These are phyloP conservation scores for Solanum clarkiae DNA, from an alignment of 257 asterid species.

Conservation along the genomic window DNA sequence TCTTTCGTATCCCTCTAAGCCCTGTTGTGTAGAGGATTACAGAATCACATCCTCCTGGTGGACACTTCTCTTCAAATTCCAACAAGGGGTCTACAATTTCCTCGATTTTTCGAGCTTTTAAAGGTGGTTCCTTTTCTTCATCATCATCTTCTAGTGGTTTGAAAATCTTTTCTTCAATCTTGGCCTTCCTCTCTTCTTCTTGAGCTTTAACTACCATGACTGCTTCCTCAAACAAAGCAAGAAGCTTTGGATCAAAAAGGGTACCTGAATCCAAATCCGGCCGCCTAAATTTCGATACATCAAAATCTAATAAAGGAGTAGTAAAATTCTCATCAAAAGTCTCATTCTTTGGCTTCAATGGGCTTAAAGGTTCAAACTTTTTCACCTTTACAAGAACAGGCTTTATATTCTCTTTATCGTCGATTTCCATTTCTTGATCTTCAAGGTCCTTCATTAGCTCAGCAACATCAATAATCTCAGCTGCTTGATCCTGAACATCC, in stretches of 20 bases:
- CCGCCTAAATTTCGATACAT: constrained; percentile 30
- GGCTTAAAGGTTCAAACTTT: neutral
- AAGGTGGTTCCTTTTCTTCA: constrained; percentile 27
- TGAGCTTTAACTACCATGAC: constrained; percentile 47
- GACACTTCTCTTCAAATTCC: constrained; percentile 57
- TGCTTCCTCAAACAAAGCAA: constrained; percentile 60
- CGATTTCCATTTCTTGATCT: constrained; percentile 28
- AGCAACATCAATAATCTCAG: constrained; percentile 44
- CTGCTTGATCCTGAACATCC: constrained; percentile 22
- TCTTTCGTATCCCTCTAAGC: constrained; percentile 74
- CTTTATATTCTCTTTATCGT: constrained; percentile 53
- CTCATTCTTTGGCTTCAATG: constrained; percentile 14
- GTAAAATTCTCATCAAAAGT: neutral
- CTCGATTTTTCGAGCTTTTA: constrained; percentile 33
- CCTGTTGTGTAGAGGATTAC: constrained; percentile 81
- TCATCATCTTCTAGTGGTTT: constrained; percentile 5
- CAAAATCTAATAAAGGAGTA: constrained; percentile 18
- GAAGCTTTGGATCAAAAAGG: constrained; percentile 65
- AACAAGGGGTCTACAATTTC: constrained; percentile 21
- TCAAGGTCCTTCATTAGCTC: constrained; percentile 76
- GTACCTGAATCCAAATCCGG: constrained; percentile 55
- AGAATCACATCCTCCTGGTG: constrained; percentile 65
- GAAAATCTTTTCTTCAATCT: constrained; percentile 7
- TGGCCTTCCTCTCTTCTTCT: constrained; percentile 40
- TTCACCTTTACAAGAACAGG: constrained; percentile 9